Evolutionary conservation across 495 filamentous ascomycete species (phyloP), one percentile per base, ranked within the genome.

Genomic region (Parathielavia hyrcaniae): DNA sequence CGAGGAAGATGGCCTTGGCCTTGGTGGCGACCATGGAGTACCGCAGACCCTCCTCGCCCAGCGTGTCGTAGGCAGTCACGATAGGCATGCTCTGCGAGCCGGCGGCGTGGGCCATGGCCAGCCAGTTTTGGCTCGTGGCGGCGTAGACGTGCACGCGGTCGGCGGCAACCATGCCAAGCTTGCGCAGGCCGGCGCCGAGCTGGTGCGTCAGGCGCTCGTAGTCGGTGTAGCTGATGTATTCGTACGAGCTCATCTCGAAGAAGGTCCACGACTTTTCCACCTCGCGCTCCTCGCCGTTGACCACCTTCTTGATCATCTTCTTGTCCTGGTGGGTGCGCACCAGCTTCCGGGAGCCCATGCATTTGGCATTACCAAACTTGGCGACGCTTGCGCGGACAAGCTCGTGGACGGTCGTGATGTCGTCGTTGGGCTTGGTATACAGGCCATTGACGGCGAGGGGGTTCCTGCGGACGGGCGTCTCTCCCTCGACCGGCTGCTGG

Each of bases 241-340:
- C 81, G 77, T 96, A 98, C 58, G 75, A 82, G 68, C 89, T 88
- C 69, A 95, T 83, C 76, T 98, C 93, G 71, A 91, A 97, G 75
- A 89, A 98, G 50, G 84, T 87, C 93, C 93, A 98, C 60, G 89
- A 81, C 85, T 98, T 98, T 69, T 96, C 88, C 22, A 96, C 85
- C 76, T 96, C 86, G 64, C 80, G 71, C 74, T 96, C 89, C 64
- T 87, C 81, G 43, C 93, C 93, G 71, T 98, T 90, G 17, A 97
- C 80, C 58, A 91, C 79, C 81, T 95, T 98, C 86, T 95, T 97
- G 67, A 98, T 75, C 81, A 93, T 96, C 81, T 96, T 97, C 62
- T 84, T 88, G 76, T 98, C 93, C 54, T 86, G 78, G 70, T 98
- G 93, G 8, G 84, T 88, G 68, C 88, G 84, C 71, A 98, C 76